A percentile compares a stretch with the other conserved stretches of the same genome.
Conservation (phyloP, 2,329 filamentous ascomycete species). For the Cladosporium sp. region DNA sequence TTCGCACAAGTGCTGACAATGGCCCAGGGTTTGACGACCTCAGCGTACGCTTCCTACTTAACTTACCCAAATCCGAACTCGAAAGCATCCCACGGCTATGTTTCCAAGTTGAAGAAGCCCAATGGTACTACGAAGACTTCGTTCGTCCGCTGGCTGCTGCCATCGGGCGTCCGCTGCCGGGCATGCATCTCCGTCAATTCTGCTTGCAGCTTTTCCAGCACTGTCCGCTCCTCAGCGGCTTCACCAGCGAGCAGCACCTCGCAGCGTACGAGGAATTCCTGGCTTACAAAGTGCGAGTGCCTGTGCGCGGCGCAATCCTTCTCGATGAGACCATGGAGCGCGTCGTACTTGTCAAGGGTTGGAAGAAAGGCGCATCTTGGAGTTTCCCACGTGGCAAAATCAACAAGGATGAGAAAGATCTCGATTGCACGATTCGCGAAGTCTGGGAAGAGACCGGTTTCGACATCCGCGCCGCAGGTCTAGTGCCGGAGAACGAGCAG, state of each 20-base stretch:
- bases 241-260: conserved; percentile 69
- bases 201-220: conserved; percentile 88
- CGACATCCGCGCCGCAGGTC: conserved; percentile 67
- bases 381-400: conserved; percentile 97
- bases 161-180: conserved; percentile 73
- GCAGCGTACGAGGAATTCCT: conserved; percentile 87
- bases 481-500: conserved; percentile 62
- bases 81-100: conserved; percentile 88
- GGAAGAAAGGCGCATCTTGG: conserved; percentile 96
- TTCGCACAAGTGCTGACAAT: not conserved
- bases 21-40: conserved; percentile 76
- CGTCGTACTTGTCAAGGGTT: conserved; percentile 88
- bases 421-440: conserved; percentile 89
- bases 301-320: conserved; percentile 88
- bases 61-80: conserved; percentile 86
- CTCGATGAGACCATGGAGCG: conserved; percentile 93
- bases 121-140: conserved; percentile 99
- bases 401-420: conserved; percentile 90
- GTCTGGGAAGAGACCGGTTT: conserved; percentile 95
- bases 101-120: conserved; percentile 97
- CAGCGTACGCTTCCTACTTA: conserved; percentile 96
- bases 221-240: conserved; percentile 79
- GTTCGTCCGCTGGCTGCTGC: conserved; percentile 59
- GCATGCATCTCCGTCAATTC: conserved; percentile 77
- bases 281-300: conserved; percentile 88